Evolutionary conservation across 306 rosid species (phyloP), one percentile per base, ranked within the genome.

Genomic region (Casuarina glauca): DNA sequence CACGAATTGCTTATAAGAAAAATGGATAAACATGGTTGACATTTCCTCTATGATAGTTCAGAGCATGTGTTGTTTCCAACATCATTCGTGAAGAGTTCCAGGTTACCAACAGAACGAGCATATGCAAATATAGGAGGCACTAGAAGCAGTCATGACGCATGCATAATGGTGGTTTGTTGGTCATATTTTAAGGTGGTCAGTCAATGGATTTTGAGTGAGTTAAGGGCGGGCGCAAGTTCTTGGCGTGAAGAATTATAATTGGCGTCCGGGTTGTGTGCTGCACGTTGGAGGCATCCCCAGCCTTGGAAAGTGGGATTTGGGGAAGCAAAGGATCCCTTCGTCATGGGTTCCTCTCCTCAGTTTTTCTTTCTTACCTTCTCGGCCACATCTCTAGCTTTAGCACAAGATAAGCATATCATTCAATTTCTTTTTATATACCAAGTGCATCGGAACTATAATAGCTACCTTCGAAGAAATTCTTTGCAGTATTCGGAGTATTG

Each of bases 211-310:
- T 1, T 26, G 51, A n/a, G 70, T 10, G 49, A 43, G 49, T 6
- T 6, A 42, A 64, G 70, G 45, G 39, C 48, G 43, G 60, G 16
- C 16, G 58, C 38, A 72, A 61, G 82, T 70, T 62, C 48, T 73
- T 79, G 67, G 68, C 74, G 74, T 79, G 73, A 73, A 62, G 74
- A 64, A 63, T 51, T 42, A 51, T 72, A 61, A 41, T 72, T 79
- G 63, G 82, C 61, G 75, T 69, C 70, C 42, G 67, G 82, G 61
- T 77, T 78, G 85, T 82, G 85, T 49, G 82, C 55, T 55, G 85
- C 85, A 82, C 79, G 85, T 78, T 68, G 68, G 60, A 76, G 39
- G 49, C 52, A 9, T 74, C 45, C 9, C 55, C 46, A 76, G 55
- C 35, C 72, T 63, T 15, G 44, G 20, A 50, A 79, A 39, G 61